Base-by-base conservation (phyloP, 306 rosid species). In the Adenanthera pavonina region DNA sequence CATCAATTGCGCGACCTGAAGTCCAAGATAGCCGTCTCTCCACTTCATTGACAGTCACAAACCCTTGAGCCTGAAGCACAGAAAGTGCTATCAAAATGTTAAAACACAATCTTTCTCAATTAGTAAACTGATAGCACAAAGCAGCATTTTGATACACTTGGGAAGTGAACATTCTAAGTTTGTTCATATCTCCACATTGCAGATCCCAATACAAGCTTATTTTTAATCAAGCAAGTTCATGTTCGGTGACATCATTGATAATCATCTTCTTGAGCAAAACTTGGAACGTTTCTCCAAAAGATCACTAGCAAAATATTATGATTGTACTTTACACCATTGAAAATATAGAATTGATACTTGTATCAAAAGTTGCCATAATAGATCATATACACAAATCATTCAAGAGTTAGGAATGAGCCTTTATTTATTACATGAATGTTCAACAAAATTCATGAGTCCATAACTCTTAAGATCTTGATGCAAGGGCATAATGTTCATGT, bases 21-120 rank as follows among this genome's bases (percentile, higher is more conserved):
- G 94, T 89, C 99, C 99, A 95, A 61, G 96, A 93, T 35, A 92
- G 85, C 68, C 91, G 89, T 72, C 90, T 89, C 85, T 93, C 98
- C 33, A 92, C 97, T 87, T 93, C 98, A 46, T 80, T 81, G 5
- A 92, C 94, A 14, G 97, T 92, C 72, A 93, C 97, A 85, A 88
- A 95, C 72, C 98, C 99, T 89, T 92, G 93, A 80, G 89, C 93
- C 99, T 93, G 86, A 70, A 66, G 59, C 12, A 82, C 40, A 83
- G 25, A 20, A 78, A 67, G 61, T 49, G 34, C 16, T 11, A 86
- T 14, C 33, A 25, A 84, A 78, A 64, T 68, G 76, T 74, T 7
- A 84, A 49, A 20, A 79, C 20, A 20, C 46, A 36, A 48, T 38
- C 49, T 16, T 64, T 62, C 67, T 66, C 60, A 61, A 43, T 73